A percentile compares a stretch with the other conserved stretches of the same genome.
Evolutionary conservation across 108 stramenopile genomes (phyloP).

Genomic region (Cyclotella kingstonii): DNA sequence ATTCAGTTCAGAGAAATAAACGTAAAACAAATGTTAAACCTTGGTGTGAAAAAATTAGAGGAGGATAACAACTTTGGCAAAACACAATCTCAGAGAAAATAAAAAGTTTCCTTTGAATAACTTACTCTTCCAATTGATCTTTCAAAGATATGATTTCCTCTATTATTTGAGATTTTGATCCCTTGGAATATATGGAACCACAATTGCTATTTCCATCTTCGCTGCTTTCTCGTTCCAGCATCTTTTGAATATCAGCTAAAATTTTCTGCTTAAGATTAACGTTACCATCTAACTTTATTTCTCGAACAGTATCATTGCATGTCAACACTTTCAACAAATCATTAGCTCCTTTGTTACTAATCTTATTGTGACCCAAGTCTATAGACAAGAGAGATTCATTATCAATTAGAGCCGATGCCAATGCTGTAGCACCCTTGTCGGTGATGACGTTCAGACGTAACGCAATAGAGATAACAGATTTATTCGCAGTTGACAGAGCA

Average conservation of each 20-base stretch:
- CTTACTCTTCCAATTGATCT: too few relatives aligned
- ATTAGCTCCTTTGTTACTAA: conserved; percentile 18
- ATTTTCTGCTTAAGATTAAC: conserved; percentile 16
- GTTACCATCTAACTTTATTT: conserved; percentile 29
- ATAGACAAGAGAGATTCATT: conserved; percentile 19
- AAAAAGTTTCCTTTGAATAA: too few relatives aligned
- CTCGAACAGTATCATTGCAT: conserved; percentile 23
- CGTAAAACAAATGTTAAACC: too few relatives aligned
- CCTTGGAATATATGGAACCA: not conserved
- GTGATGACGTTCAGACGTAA: conserved; percentile 17
- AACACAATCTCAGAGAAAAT: too few relatives aligned
- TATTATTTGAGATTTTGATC: too few relatives aligned
- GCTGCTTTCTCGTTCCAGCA: conserved; percentile 14
- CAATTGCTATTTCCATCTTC: not conserved
- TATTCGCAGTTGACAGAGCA: conserved; percentile 9
- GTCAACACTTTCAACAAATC: conserved; percentile 36
- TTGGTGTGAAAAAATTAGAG: too few relatives aligned
- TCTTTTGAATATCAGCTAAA: conserved; percentile 16
- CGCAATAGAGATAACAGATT: not conserved
- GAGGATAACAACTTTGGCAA: too few relatives aligned
- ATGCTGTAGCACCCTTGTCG: conserved; percentile 29
- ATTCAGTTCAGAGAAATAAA: too few relatives aligned
- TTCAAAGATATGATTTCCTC: too few relatives aligned
- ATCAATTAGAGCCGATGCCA: conserved; percentile 32
- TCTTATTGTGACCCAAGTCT: conserved; percentile 25